Percentiles rank a stretch among this genome's conserved stretches.
These are phyloP conservation scores for Canna indica DNA, from an alignment of 176 grass and related monocot species.

Conservation along the genomic window DNA sequence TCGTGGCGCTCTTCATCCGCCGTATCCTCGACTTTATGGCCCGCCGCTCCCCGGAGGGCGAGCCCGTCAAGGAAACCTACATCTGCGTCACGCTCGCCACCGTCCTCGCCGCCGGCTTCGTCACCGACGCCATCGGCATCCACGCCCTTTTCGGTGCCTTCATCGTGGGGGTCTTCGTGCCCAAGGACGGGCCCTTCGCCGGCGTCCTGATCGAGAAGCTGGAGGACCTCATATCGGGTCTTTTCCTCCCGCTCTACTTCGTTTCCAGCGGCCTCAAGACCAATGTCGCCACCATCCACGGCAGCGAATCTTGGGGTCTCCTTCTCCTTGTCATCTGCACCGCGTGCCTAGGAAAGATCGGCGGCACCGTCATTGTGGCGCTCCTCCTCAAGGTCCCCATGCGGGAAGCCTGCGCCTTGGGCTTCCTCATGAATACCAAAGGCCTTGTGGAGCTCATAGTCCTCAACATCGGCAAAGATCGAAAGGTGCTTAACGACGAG, in stretches of 20 bases:
- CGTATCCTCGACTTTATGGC: conserved; percentile 6
- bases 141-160: conserved; percentile 6
- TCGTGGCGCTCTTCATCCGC: not conserved
- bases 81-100: conserved; percentile 1
- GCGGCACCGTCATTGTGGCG: conserved; percentile 10
- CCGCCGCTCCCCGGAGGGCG: not conserved
- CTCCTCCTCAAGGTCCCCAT: conserved; percentile 21
- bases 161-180: conserved; percentile 1
- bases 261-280: conserved; percentile 15
- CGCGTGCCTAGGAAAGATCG: conserved; percentile 10
- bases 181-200: conserved; percentile 7
- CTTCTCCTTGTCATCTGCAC: conserved; percentile 5
- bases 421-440: conserved; percentile 42
- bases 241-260: conserved; percentile 12
- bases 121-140: conserved; percentile 6
- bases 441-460: conserved; percentile 37
- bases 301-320: not conserved
- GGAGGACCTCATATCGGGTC: not conserved
- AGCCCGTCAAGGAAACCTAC: conserved; percentile 8
- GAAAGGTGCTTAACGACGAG: conserved; percentile 38
- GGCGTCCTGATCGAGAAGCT: not conserved
- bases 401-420: conserved; percentile 25
- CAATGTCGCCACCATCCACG: not conserved
- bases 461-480: conserved; percentile 39
- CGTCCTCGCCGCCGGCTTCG: not conserved